phyloP scores from a whole-genome alignment of 805 yeast species.

The Blastobotrys peoriensis region DNA sequence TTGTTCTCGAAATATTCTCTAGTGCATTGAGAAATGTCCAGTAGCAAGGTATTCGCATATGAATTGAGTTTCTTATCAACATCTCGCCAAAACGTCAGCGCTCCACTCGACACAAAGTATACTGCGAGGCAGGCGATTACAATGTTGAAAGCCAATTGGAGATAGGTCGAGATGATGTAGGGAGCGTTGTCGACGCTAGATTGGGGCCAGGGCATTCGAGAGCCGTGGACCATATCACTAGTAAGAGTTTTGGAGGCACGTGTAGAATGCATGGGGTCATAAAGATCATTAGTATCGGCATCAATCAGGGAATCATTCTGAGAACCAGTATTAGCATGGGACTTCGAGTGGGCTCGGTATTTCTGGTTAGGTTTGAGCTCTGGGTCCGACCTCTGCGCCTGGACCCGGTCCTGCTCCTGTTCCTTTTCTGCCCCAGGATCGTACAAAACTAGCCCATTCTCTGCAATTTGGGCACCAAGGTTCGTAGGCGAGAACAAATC shows the following conservation, averaged over 20 bases:
- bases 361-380: not conserved
- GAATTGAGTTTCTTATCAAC: conserved; percentile 59
- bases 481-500: not conserved
- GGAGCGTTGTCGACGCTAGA: conserved; percentile 33
- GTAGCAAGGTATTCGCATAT: conserved; percentile 47
- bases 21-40: conserved; percentile 60
- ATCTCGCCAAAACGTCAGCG: conserved; percentile 53
- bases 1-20: conserved; percentile 61
- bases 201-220: conserved; percentile 6
- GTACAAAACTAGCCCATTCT: conserved; percentile 1
- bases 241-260: conserved; percentile 15
- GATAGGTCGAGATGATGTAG: conserved; percentile 52
- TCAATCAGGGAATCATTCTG: not conserved
- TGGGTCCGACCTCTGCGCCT: too few relatives aligned
- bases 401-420: not conserved
- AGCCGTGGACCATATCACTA: not conserved
- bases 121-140: conserved; percentile 41
- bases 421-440: not conserved
- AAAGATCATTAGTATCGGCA: conserved; percentile 27
- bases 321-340: not conserved
- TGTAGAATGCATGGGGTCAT: conserved; percentile 3
- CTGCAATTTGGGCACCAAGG: conserved; percentile 3
- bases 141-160: conserved; percentile 57
- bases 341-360: not conserved
- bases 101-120: conserved; percentile 43